These are phyloP conservation scores for Clarireedia homoeocarpa DNA, from an alignment of 2,329 filamentous ascomycete genomes.

Conservation along the genomic window DNA sequence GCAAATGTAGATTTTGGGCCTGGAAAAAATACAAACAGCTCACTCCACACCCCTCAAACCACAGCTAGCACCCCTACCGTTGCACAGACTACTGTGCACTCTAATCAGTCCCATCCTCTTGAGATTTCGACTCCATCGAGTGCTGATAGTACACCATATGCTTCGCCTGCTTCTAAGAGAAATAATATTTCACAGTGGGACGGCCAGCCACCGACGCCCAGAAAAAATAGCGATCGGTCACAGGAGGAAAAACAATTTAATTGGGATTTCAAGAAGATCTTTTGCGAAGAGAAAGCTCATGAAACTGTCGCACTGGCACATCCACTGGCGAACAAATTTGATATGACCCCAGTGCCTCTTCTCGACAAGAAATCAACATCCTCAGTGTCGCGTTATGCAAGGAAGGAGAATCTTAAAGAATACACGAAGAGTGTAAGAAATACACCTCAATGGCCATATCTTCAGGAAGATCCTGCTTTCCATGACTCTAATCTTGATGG, in stretches of 20 bases:
- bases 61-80: neutral
- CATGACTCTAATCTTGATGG: constrained; percentile 16
- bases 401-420: constrained; percentile 35
- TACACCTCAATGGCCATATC: constrained; percentile 33
- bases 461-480: constrained; percentile 40
- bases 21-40: neutral
- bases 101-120: constrained; percentile 5
- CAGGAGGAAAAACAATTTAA: constrained; percentile 30
- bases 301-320: constrained; percentile 41
- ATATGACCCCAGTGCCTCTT: constrained; percentile 39
- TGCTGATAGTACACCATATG: constrained; percentile 15
- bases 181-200: constrained; percentile 8
- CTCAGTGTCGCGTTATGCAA: constrained; percentile 39
- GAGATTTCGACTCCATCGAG: constrained; percentile 12
- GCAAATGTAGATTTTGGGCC: constrained; percentile 6
- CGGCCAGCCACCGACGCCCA: constrained; percentile 7
- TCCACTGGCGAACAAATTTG: constrained; percentile 36
- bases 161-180: neutral
- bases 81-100: constrained; percentile 3
- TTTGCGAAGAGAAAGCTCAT: constrained; percentile 31
- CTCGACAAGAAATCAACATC: constrained; percentile 36
- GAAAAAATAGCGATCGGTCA: constrained; percentile 11
- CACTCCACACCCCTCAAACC: neutral
- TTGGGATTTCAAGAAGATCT: constrained; percentile 35
- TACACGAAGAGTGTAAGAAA: constrained; percentile 37